Evolutionary conservation across 2,329 filamentous ascomycete genomes (phyloP).

Genomic region (Lizonia empirigonia): DNA sequence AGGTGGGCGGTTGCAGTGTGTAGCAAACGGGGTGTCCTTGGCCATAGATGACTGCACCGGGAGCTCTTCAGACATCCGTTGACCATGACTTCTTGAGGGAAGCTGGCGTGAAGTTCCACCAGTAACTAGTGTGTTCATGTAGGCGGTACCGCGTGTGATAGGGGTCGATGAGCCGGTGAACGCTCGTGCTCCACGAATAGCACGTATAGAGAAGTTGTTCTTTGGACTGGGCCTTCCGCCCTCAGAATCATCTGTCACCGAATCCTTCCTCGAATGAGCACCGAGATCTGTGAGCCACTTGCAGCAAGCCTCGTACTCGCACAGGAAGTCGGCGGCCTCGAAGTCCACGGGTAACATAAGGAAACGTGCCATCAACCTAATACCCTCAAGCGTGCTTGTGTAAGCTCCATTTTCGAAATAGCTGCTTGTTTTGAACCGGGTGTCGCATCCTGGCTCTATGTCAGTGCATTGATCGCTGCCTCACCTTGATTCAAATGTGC

Average conservation of each 20-base stretch:
- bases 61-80: neutral
- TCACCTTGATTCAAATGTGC: neutral
- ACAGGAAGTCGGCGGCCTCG: neutral
- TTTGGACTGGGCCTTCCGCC: neutral
- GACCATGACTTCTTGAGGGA: neutral
- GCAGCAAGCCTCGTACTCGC: neutral
- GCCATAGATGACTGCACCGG: no score
- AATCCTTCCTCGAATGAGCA: neutral
- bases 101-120: neutral
- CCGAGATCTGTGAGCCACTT: neutral
- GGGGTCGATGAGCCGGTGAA: neutral
- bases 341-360: neutral
- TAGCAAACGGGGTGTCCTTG: no score
- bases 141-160: neutral
- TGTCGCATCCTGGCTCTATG: neutral
- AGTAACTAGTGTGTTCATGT: neutral
- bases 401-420: no score
- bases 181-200: neutral
- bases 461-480: no score
- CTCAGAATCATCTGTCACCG: neutral
- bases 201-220: neutral
- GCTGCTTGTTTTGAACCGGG: neutral
- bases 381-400: neutral
- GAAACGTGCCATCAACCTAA: neutral
- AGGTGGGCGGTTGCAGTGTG: no score